Evolutionary conservation across 2,329 filamentous ascomycete species (phyloP).

Genomic region (Ophiostoma piceae): DNA sequence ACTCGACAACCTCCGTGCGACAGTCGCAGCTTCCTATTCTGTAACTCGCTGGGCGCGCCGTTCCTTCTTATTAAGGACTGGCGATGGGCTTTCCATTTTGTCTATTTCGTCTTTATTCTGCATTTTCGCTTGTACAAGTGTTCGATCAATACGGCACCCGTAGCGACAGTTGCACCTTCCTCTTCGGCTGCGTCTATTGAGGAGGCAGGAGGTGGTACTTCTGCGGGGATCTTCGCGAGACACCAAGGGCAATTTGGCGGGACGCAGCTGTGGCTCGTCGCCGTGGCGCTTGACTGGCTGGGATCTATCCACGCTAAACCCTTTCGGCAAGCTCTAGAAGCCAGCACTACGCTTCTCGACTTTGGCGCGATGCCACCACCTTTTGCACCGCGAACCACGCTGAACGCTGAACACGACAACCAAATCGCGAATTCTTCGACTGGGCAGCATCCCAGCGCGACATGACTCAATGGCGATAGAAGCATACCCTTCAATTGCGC

Average conservation of each 20-base stretch:
- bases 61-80: constrained; percentile 11
- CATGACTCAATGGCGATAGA: constrained; percentile 59
- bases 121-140: not conserved
- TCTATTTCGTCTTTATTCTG: not conserved
- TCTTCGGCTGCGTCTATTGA: not conserved
- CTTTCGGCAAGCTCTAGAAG: constrained; percentile 20
- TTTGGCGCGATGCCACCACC: not conserved
- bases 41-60: not conserved
- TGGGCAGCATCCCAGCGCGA: constrained; percentile 13
- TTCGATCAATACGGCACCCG: not conserved
- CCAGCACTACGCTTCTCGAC: not conserved
- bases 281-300: not conserved
- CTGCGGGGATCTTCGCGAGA: constrained; percentile 10
- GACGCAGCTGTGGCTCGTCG: constrained; percentile 6
- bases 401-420: not conserved
- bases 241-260: not conserved
- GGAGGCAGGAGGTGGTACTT: constrained; percentile 5
- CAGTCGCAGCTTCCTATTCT: constrained; percentile 1
- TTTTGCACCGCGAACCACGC: not conserved
- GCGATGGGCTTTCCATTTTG: not conserved
- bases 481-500: constrained; percentile 76
- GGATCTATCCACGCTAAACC: constrained; percentile 17
- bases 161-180: not conserved
- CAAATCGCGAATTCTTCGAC: constrained; percentile 12
- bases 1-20: not conserved